Evolutionary conservation across 768 basidiomycete genomes (phyloP).

Genomic region (Candolleomyces aberdarensis): DNA sequence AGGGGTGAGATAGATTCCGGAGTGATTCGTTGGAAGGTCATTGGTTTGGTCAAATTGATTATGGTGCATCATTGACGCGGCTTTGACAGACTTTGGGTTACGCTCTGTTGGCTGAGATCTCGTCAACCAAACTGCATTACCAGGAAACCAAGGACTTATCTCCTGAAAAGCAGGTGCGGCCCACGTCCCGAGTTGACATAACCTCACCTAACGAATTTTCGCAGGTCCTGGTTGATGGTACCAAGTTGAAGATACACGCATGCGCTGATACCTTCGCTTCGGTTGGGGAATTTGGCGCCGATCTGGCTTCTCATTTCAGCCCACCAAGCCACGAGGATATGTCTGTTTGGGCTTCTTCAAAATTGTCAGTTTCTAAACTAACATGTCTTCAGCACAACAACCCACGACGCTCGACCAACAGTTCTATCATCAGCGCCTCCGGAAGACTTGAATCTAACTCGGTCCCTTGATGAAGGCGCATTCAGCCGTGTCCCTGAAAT

Average conservation of each 20-base stretch:
- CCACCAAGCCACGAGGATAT: slow-evolving; percentile 28
- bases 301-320: slow-evolving; percentile 45
- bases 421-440: slow-evolving; percentile 13
- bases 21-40: slow-evolving; percentile 64
- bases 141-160: slow-evolving; percentile 15
- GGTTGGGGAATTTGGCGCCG: slow-evolving; percentile 52
- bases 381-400: slow-evolving; percentile 20
- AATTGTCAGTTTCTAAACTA: neutral
- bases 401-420: slow-evolving; percentile 26
- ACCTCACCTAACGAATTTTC: neutral
- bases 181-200: neutral
- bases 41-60: slow-evolving; percentile 16
- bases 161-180: slow-evolving; percentile 36
- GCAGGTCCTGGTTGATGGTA: slow-evolving; percentile 55
- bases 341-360: neutral
- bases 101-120: slow-evolving; percentile 61
- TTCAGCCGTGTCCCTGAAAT: slow-evolving; percentile 76
- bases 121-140: slow-evolving; percentile 35
- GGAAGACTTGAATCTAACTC: slow-evolving; percentile 29
- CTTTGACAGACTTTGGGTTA: slow-evolving; percentile 55
- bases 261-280: slow-evolving; percentile 75
- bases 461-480: slow-evolving; percentile 79
- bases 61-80: neutral
- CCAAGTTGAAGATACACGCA: slow-evolving; percentile 58
- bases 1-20: slow-evolving; percentile 26